Percentiles rank a stretch among this genome's conserved stretches.
phyloP scores from a whole-genome alignment of 176 grass and related monocot species.

The Aegilops sharonensis region DNA sequence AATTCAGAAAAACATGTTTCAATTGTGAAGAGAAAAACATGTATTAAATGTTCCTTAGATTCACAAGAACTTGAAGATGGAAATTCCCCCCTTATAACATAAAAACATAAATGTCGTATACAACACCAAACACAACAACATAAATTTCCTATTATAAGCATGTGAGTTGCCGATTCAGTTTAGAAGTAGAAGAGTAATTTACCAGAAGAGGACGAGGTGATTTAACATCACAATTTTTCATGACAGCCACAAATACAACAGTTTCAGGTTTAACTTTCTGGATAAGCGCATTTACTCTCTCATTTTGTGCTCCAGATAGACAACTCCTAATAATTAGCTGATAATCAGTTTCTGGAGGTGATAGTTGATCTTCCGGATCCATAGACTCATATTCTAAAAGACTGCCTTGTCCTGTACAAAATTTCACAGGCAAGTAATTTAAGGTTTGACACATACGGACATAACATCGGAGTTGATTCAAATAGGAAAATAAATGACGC shows the following conservation, averaged over 20 bases:
- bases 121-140: not conserved
- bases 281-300: constrained; percentile 3
- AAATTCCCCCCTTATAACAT: no score
- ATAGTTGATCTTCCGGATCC: not conserved
- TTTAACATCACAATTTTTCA: constrained; percentile 10
- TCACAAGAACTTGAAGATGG: no score
- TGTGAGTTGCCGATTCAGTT: not conserved
- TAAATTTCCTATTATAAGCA: not conserved
- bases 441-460: not conserved
- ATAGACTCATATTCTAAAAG: not conserved
- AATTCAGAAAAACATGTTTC: no score
- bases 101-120: not conserved
- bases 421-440: not conserved
- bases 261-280: not conserved
- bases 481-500: not conserved
- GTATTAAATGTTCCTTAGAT: no score
- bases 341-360: not conserved
- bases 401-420: not conserved
- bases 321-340: not conserved
- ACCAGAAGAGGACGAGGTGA: constrained; percentile 7
- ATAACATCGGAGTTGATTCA: not conserved
- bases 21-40: no score
- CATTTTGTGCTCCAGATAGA: not conserved
- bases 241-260: not conserved
- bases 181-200: not conserved